phyloP scores from a whole-genome alignment of 805 yeast species.

The Schwanniomyces vanrijiae region DNA sequence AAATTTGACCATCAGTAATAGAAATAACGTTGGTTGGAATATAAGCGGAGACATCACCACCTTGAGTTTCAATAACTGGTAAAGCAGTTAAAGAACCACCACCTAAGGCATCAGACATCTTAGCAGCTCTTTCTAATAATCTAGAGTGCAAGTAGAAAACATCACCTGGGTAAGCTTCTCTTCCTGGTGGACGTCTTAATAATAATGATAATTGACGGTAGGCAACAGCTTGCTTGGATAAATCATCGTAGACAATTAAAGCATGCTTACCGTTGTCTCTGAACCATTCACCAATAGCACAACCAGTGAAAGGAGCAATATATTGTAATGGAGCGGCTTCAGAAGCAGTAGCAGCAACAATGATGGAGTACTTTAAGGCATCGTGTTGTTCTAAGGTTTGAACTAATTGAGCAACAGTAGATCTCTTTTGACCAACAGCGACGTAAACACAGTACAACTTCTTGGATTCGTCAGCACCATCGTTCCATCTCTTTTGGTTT shows the following conservation, averaged over 20 bases:
- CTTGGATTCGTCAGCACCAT: conserved; percentile 91
- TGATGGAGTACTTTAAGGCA: conserved; percentile 95
- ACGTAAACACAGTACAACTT: conserved; percentile 99
- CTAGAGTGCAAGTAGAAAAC: conserved; percentile 95
- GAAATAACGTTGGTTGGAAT: conserved; percentile 97
- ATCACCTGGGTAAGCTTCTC: conserved; percentile 97
- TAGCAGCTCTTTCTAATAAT: conserved; percentile 95
- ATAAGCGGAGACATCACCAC: conserved; percentile 98
- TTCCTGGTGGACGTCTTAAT: conserved; percentile 96
- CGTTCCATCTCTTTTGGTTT: conserved; percentile 99
- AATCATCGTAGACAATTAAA: conserved; percentile 94
- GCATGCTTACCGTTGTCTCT: conserved; percentile 99
- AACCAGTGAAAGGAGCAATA: conserved; percentile 99
- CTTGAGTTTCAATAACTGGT: conserved; percentile 97
- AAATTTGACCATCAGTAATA: conserved; percentile 96
- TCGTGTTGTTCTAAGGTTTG: conserved; percentile 98
- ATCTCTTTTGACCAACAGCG: conserved; percentile 99
- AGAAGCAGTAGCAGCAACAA: conserved; percentile 99
- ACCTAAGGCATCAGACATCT: conserved; percentile 87
- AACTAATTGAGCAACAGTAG: conserved; percentile 99
- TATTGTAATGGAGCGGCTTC: conserved; percentile 99
- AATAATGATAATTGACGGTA: conserved; percentile 98
- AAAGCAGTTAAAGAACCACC: conserved; percentile 95
- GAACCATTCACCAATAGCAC: conserved; percentile 99
- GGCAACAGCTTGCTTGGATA: conserved; percentile 99